Base-by-base conservation (phyloP, 306 rosid genomes). In the Carpinus fangiana region DNA sequence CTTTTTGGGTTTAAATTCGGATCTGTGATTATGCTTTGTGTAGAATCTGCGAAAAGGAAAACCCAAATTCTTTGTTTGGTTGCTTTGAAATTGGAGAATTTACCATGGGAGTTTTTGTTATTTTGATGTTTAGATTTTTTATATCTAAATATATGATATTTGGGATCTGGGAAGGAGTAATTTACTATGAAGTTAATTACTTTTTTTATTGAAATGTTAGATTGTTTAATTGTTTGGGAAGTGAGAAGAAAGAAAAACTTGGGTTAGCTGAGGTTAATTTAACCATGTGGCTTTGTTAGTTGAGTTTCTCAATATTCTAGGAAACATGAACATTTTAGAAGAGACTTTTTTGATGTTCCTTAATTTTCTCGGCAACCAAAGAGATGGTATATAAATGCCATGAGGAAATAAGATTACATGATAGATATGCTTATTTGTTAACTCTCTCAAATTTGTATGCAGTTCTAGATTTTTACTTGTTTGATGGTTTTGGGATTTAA, bases 11-110 rank as follows among this genome's bases (percentile, higher is more conserved):
- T 67, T 74, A 73, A 51, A 16, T 77, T 71, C 56, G 78, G 86
- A 85, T 85, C 89, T 79, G 76, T 48, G 64, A 75, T 62, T 64
- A 18, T 75, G 31, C 18, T 46, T 3, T 20, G 76, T 53, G 78
- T 59, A 65, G 62, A 38, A 41, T 46, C 47, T 52, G 60, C 70
- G 52, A 13, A 21, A 21, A n/a, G 8, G 16, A 11, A 50, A 41
- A 14, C 41, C 31, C 46, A 17, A 41, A 36, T 79, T 68, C 52
- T 67, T 18, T 56, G 67, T 21, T 16, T 50, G 31, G 21, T 61
- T 46, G 8, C 57, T 51, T 13, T 23, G 50, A 56, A 76, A 70
- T 72, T 2, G 54, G 46, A 68, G 46, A 45, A 60, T 11, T 36
- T 28, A 2, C 38, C 4, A 50, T 68, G 64, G 34, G 13, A 23